Percentiles rank a stretch among this genome's conserved stretches.
phyloP scores from a whole-genome alignment of 768 basidiomycete species.

The Erythrobasidium yunnanense region DNA sequence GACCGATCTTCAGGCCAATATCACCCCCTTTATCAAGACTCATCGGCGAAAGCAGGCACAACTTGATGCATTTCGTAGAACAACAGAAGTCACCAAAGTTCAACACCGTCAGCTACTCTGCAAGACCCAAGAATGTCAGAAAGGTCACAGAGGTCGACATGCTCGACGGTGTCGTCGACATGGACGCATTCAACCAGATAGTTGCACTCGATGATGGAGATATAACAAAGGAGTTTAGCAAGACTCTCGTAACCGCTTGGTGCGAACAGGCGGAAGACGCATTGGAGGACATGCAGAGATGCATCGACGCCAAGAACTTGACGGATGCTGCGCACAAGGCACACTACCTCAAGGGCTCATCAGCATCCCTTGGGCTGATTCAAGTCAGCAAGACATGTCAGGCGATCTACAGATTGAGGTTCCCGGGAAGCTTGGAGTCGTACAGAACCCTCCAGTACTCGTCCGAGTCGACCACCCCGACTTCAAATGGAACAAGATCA shows the following conservation, averaged over 20 bases:
- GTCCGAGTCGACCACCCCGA: background rate
- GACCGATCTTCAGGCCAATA: background rate
- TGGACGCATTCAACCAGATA: conserved; percentile 7
- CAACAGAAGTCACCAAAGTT: background rate
- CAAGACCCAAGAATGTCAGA: background rate
- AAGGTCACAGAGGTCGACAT: background rate
- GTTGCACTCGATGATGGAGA: conserved; percentile 13
- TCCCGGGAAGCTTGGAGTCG: conserved; percentile 1
- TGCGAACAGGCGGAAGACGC: conserved; percentile 17
- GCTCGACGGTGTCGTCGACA: conserved; percentile 16
- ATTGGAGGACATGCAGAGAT: conserved; percentile 14
- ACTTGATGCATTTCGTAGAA: background rate
- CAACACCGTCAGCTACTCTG: background rate
- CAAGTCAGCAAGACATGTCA: conserved; percentile 3
- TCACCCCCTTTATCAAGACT: background rate
- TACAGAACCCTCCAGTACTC: background rate
- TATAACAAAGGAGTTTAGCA: conserved; percentile 7
- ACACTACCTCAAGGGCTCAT: conserved; percentile 16
- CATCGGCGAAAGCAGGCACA: background rate
- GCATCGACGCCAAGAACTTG: background rate
- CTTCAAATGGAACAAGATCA: too few species aligned
- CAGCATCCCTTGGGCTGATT: background rate
- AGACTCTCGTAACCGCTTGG: conserved; percentile 11
- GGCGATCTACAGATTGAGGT: background rate
- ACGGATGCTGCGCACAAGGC: conserved; percentile 1